Base-by-base conservation (phyloP, 2,329 filamentous ascomycete species). In the Monilinia laxa region DNA sequence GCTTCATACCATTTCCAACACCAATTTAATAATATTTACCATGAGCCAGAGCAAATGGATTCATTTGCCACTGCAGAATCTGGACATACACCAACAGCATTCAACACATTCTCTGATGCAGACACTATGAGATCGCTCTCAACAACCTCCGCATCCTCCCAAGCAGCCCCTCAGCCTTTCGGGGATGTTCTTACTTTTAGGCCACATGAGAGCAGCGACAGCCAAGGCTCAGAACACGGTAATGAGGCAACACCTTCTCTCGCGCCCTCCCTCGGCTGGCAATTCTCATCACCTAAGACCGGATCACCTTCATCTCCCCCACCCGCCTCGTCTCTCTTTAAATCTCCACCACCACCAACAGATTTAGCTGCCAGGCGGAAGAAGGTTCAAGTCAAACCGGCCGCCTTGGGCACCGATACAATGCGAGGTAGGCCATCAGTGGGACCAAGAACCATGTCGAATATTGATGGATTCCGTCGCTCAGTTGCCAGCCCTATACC, bases 361-460 rank as follows among this genome's bases (percentile, higher is more conserved):
- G 71, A 75, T 63, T 70, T 76, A 67, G 74, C 73, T 57, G 71
- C 72, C 12, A 72, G 74, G 18, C 70, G 75, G 35, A 74, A 73
- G 70, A 76, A 76, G 66, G 74, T 75, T 18, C 70, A 71, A 18
- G 68, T 71, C 23, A 75, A 72, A 65, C 75, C 75, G 6, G 72
- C 75, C 51, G 73, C 74, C 18, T 65, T 76, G 60, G 66, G 68
- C 51, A 66, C 74, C 18, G 72, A 73, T 12, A 74, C 71, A 11
- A 56, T 73, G 20, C 69, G 62, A 35, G 68, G 68, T 62, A 71
- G 73, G n/a, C 73, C 73, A 47, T 52, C 66, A 11, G 65, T 72
- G 62, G 74, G 74, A 47, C 74, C 74, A 42, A 70, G 74, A 64
- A 76, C 75, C 7, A 68, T 73, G 3, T 76, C 75, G 31, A 72